Percentiles rank a stretch among this genome's conserved stretches.
phyloP scores from a whole-genome alignment of 371 early-diverging fungal genomes.

The Chytridium lagenaria region DNA sequence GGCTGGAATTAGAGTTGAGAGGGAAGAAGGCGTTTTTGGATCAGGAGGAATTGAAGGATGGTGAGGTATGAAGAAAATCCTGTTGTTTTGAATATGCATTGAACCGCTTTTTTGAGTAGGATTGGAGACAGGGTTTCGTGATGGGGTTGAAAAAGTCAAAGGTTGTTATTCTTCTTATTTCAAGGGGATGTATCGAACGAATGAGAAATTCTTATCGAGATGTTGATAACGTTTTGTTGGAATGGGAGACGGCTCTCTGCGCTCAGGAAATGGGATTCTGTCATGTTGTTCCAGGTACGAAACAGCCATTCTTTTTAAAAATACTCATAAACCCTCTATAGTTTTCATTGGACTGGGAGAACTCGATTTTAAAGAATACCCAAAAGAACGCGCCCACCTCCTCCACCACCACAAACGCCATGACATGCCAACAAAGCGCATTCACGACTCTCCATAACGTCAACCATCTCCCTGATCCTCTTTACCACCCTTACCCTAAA shows the following conservation, averaged over 20 bases:
- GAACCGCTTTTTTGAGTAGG: too few species aligned
- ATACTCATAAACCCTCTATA: background rate
- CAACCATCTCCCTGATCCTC: background rate
- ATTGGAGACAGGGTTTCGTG: conserved; percentile 32
- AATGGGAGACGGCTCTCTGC: conserved; percentile 31
- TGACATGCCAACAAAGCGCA: conserved; percentile 24
- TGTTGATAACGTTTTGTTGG: conserved; percentile 27
- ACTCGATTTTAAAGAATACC: conserved; percentile 13
- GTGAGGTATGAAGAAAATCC: conserved; percentile 6
- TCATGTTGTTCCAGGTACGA: conserved; percentile 7
- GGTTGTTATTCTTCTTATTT: conserved; percentile 21
- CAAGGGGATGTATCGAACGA: conserved; percentile 8
- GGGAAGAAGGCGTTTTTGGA: conserved; percentile 12
- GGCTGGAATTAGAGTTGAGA: background rate
- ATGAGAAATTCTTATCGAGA: conserved; percentile 9
- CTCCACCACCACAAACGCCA: background rate
- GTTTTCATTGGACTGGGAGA: conserved; percentile 17
- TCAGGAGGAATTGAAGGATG: conserved; percentile 22
- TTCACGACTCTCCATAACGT: conserved; percentile 13
- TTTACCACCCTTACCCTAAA: background rate
- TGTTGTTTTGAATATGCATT: too few species aligned
- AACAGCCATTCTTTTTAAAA: background rate
- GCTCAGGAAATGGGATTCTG: conserved; percentile 23
- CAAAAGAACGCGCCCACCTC: background rate
- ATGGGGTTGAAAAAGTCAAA: conserved; percentile 21